Percentiles rank a stretch among this genome's conserved stretches.
Evolutionary conservation across 169 alveolate genomes (phyloP).

Genomic region (Cryptosporidium sp.): DNA sequence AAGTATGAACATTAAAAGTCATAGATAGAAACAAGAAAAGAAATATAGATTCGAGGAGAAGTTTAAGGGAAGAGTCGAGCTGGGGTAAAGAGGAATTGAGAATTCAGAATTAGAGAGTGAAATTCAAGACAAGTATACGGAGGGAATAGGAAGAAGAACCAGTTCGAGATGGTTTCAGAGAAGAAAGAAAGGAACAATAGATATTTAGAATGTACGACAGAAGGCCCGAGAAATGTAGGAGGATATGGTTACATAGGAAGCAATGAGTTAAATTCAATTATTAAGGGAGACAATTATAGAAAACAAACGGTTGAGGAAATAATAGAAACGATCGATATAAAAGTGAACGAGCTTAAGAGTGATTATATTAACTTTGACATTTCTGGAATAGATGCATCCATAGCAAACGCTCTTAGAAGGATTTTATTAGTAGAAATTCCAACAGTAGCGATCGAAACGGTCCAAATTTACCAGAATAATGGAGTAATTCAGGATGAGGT

Average conservation of each 20-base stretch:
- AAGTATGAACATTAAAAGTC: background rate
- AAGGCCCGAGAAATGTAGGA: constrained; percentile 70
- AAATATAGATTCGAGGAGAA: constrained; percentile 1
- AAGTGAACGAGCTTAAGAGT: constrained; percentile 49
- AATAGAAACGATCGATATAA: constrained; percentile 65
- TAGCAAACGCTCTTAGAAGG: constrained; percentile 96
- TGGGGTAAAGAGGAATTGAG: background rate
- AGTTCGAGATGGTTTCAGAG: constrained; percentile 10
- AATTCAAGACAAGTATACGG: background rate
- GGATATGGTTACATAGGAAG: constrained; percentile 74
- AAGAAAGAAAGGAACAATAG: constrained; percentile 8
- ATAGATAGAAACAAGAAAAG: background rate
- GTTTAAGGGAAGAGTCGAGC: background rate
- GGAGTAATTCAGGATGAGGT: constrained; percentile 98
- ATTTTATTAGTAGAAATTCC: constrained; percentile 96
- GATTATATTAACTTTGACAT: constrained; percentile 81
- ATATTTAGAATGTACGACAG: constrained; percentile 58
- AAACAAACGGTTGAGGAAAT: constrained; percentile 45
- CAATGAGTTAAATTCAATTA: constrained; percentile 13
- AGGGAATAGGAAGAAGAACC: background rate
- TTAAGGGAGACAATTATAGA: constrained; percentile 15
- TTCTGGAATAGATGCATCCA: constrained; percentile 90
- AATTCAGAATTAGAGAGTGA: background rate
- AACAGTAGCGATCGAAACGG: constrained; percentile 96
- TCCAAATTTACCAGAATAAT: constrained; percentile 88